phyloP scores from a whole-genome alignment of 163 green algal genomes.

The Scenedesmus sp. region DNA sequence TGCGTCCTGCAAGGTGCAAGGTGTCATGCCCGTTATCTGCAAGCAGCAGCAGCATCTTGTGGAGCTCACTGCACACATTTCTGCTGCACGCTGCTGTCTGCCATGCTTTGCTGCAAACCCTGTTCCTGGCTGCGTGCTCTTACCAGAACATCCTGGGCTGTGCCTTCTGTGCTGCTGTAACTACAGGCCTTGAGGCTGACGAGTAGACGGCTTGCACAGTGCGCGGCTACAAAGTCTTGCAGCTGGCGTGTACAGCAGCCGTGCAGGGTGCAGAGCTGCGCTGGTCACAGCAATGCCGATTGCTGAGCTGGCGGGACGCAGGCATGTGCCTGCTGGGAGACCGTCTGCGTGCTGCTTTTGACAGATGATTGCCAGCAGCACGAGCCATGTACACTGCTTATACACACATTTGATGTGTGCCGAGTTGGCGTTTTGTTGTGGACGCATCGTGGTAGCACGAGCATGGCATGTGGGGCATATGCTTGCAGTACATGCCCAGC shows the following conservation, averaged over 20 bases:
- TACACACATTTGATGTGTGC: not conserved
- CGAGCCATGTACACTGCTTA: not conserved
- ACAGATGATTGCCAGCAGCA: not conserved
- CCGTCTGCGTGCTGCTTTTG: not conserved
- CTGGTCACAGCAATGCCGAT: no score
- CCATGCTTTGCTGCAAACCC: no score
- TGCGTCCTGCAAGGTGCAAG: not conserved
- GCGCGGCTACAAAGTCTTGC: not conserved
- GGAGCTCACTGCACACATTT: not conserved
- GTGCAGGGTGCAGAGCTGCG: not conserved
- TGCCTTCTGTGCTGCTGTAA: not conserved
- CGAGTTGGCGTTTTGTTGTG: no score
- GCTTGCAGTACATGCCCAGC: not conserved
- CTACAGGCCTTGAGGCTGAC: constrained; percentile 34
- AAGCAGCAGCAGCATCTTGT: not conserved
- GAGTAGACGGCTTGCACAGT: not conserved
- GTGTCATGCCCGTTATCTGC: not conserved
- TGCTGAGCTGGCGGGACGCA: not conserved
- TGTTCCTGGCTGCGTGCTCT: not conserved
- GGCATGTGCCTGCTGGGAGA: not conserved
- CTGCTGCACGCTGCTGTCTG: not conserved
- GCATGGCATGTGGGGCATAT: not conserved
- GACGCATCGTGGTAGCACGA: no score
- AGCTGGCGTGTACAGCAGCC: not conserved
- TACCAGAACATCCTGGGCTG: not conserved